phyloP scores from a whole-genome alignment of 2,329 filamentous ascomycete genomes.

The Pyrenophora teres region DNA sequence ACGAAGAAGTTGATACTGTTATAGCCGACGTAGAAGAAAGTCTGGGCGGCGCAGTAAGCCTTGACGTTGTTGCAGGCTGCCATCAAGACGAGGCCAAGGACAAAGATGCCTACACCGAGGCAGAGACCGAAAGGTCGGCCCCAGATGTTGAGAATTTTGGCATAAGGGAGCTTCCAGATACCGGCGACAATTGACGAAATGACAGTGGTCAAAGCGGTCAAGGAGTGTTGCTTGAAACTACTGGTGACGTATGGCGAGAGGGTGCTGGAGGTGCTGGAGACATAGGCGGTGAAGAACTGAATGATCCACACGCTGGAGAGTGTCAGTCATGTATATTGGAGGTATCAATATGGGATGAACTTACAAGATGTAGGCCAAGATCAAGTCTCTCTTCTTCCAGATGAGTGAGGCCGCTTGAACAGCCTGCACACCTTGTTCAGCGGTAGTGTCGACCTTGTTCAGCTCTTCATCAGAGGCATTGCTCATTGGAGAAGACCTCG shows the following conservation, averaged over 20 bases:
- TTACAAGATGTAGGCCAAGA: conserved; percentile 38
- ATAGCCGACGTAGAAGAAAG: conserved; percentile 68
- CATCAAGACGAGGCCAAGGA: conserved; percentile 65
- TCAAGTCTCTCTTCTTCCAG: conserved; percentile 36
- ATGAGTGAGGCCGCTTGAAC: conserved; percentile 36
- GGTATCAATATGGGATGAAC: neutral
- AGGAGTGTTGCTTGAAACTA: conserved; percentile 43
- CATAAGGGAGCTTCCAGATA: conserved; percentile 49
- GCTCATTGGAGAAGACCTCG: conserved; percentile 16
- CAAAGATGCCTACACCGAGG: conserved; percentile 39
- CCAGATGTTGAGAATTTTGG: conserved; percentile 52
- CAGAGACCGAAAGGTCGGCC: conserved; percentile 47
- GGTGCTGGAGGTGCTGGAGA: conserved; percentile 49
- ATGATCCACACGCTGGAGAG: conserved; percentile 42
- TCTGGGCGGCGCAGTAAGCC: conserved; percentile 67
- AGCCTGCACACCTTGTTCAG: conserved; percentile 36
- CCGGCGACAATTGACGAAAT: conserved; percentile 47
- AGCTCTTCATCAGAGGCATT: conserved; percentile 35
- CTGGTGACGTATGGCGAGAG: conserved; percentile 50
- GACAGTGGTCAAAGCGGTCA: conserved; percentile 47
- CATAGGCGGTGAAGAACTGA: conserved; percentile 56
- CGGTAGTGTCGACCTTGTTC: conserved; percentile 39
- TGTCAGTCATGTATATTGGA: conserved; percentile 14
- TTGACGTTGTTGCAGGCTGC: conserved; percentile 65
- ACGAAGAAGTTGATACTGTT: conserved; percentile 66